Evolutionary conservation across 2,329 filamentous ascomycete genomes (phyloP), one percentile per base, ranked within the genome.

Genomic region (Cladophialophora psammophila): DNA sequence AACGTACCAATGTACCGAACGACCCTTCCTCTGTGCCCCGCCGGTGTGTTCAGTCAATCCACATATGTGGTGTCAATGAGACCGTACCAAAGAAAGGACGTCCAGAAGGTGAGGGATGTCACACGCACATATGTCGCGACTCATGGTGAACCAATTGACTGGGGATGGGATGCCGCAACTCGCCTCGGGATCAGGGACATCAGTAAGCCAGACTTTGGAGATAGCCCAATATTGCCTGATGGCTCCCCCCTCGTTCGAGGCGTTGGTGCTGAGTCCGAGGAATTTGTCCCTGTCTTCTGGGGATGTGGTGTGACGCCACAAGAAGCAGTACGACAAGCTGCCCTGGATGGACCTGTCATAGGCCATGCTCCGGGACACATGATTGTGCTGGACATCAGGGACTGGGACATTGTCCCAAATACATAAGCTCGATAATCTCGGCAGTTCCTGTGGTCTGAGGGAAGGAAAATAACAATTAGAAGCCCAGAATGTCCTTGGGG

Each of bases 221-320:
- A 89, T 66, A 67, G 68, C 2, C 81, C 82, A 5, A 63, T 78
- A 5, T 75, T 76, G 12, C 54, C 73, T 15, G 75, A 80, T 35
- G 85, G 83, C 68, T 79, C 65, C 6, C 20, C 26, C 0, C 48
- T 71, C 13, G 56, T 42, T 10, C 8, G 20, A 42, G 42, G 56
- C 32, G 69, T 76, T 12, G 74, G 76, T 32, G 63, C 75, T 1
- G 71, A 74, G 13, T 77, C 80, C 13, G 63, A 59, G 18, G 79
- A 82, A 1, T 78, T 83, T 32, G 79, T 88, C 35, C 86, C 85
- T 0, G 82, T 87, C 3, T 88, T 88, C 69, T 86, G 88, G 87
- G 88, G 86, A 0, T 90, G 88, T 73, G 88, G 88, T 38, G 87
- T 90, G 10, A 90, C 88, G 42, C 87, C 88, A 1, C 88, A 90